These are phyloP conservation scores for Beauveria sp. DNA, from an alignment of 2,329 filamentous ascomycete species.

Conservation along the genomic window DNA sequence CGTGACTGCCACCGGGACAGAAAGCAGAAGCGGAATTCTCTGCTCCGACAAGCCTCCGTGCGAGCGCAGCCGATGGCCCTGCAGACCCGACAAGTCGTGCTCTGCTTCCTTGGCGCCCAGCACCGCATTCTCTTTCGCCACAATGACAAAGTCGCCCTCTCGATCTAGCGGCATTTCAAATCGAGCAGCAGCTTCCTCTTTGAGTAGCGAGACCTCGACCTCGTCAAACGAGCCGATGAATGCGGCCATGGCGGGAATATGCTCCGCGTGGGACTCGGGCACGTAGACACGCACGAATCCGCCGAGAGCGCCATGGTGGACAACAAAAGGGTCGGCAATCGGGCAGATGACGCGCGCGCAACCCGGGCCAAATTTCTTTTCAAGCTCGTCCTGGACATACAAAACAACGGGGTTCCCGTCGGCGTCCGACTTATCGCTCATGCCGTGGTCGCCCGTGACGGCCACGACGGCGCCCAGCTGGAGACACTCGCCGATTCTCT, in stretches of 20 bases:
- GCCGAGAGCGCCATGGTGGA: conserved; percentile 34
- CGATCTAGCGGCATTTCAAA: conserved; percentile 32
- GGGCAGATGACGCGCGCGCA: conserved; percentile 33
- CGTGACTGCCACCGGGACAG: no score
- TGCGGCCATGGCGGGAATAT: conserved; percentile 20
- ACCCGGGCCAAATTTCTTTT: conserved; percentile 21
- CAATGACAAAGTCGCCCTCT: conserved; percentile 32
- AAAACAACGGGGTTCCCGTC: conserved; percentile 29
- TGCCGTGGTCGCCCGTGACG: conserved; percentile 35
- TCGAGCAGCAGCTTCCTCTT: conserved; percentile 23
- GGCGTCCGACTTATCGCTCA: conserved; percentile 30
- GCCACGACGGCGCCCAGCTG: conserved; percentile 28
- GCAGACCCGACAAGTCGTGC: conserved; percentile 26
- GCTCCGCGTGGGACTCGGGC: conserved; percentile 13
- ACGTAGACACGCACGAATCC: conserved; percentile 34
- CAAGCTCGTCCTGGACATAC: conserved; percentile 31
- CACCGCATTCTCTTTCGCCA: conserved; percentile 28
- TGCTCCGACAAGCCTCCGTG: conserved; percentile 34
- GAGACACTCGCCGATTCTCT: conserved; percentile 23
- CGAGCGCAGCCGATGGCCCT: conserved; percentile 28
- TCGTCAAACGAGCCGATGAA: conserved; percentile 22
- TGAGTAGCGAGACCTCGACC: conserved; percentile 24
- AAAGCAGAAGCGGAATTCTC: conserved; percentile 27
- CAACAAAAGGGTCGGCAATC: conserved; percentile 35
- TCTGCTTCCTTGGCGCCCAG: conserved; percentile 27